Base-by-base conservation (phyloP, 495 filamentous ascomycete species). In the Aspergillus saccharolyticus region DNA sequence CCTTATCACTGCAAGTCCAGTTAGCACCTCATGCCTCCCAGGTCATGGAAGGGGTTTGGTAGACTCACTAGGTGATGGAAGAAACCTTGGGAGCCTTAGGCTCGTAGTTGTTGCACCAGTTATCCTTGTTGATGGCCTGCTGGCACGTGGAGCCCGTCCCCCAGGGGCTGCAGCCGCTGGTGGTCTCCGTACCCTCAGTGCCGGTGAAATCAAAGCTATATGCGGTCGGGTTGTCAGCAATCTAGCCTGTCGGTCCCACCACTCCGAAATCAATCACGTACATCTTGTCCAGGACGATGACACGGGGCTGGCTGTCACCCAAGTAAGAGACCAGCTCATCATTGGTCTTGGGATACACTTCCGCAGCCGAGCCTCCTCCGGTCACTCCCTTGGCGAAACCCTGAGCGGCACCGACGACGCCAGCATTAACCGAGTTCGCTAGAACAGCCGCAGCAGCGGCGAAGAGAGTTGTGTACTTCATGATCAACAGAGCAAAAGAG, bases 41-140 rank as follows among this genome's bases (percentile, higher is more conserved):
- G 10, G 19, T 24, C 5, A 25, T 6, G n/a, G n/a, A 24, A 49
- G 6, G 12, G 3, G 42, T 7, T 42, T 5, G 14, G 15, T 44
- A 44, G 42, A 52, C 56, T 33, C 43, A 58, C 56, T 77, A 77
- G 18, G 64, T 69, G 22, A 81, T 74, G 1, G 44, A 47, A 22
- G 60, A 58, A 18, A 64, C 65, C 6, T 53, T 56, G 0, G 68
- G 68, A 8, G 70, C 68, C 22, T 50, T 28, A 0, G 70, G 42
- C 57, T 72, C 52, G 47, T 71, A 73, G 60, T 71, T 74, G 17
- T 30, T 58, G 54, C 74, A 79, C 77, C 77, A 77, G 63, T 66
- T 55, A 53, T 77, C 62, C 64, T 73, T 57, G 67, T 79, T 77
- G 56, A 83, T 82, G 30, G 80, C 80, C 50, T 72, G 43, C 65